Conservation (phyloP, 129 eudicot genomes). For the Pittosporum tobira region DNA sequence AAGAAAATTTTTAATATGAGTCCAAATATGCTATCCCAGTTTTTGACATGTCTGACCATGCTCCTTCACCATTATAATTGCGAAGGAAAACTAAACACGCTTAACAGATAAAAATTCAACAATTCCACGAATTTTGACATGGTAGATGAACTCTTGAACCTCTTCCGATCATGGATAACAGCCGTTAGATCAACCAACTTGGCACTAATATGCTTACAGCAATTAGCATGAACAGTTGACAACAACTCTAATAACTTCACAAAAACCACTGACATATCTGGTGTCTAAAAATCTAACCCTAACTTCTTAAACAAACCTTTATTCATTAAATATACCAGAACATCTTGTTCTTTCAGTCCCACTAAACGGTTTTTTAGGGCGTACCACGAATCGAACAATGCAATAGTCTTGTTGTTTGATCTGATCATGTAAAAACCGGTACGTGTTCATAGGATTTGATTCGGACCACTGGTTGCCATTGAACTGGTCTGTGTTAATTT, state of each 20-base stretch:
- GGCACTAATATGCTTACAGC: constrained; percentile 19
- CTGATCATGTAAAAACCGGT: constrained; percentile 24
- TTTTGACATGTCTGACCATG: no score
- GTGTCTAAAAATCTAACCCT: constrained; percentile 17
- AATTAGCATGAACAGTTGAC: constrained; percentile 19
- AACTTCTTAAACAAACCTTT: constrained; percentile 3
- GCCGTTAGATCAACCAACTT: constrained; percentile 18
- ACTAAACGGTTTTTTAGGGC: not conserved
- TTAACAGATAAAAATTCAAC: no score
- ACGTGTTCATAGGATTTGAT: constrained; percentile 11
- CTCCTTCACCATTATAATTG: no score
- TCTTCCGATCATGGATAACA: constrained; percentile 15
- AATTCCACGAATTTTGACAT: no score
- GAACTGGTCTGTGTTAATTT: constrained; percentile 17
- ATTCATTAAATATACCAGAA: not conserved
- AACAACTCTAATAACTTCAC: constrained; percentile 16
- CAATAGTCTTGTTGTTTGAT: constrained; percentile 24
- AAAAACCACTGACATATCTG: constrained; percentile 16
- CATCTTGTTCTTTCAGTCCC: constrained; percentile 21
- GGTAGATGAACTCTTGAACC: constrained; percentile 12
- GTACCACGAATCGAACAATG: constrained; percentile 14
- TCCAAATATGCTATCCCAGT: no score
- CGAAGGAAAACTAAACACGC: no score
- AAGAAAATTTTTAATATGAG: no score
- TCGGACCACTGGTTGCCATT: constrained; percentile 18